Evolutionary conservation across 495 filamentous ascomycete genomes (phyloP), one percentile per base, ranked within the genome.

Genomic region (Lentithecium fluviatile): DNA sequence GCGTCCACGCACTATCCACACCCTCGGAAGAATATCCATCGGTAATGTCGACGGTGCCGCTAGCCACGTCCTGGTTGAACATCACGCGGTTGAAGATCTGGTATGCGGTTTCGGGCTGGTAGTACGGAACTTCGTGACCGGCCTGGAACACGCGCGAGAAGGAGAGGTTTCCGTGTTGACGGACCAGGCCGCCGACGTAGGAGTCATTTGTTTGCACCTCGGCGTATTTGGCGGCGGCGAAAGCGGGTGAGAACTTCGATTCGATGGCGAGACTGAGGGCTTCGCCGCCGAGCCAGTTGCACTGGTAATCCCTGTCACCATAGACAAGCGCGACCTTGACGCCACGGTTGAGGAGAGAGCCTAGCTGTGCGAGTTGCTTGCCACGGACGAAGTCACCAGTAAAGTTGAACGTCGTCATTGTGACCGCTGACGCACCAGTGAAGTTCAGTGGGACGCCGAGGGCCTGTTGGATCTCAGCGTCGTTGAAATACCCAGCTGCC

Each of bases 391-490:
- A 20, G 48, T 65, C 62, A 7, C 62, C 62, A 0, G 62, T 65
- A 6, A 49, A 42, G 1, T 42, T 42, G 24, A 65, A 65, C n/a
- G n/a, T n/a, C n/a, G n/a, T n/a, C n/a, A n/a, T n/a, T n/a, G n/a
- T n/a, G 20, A 11, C 49, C 40, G 24, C 51, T 55, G 42, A 55
- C 38, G 13, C 11, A 26, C n/a, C n/a, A n/a, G n/a, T n/a, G 55
- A 57, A 59, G 34, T 65, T 65, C 1, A 65, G 12, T 5, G 62
- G 62, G 11, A 55, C 62, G 6, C 62, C 62, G 19, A 65, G 62
- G 17, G 50, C 62, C 5, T 45, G 15, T 4, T 46, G 62, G 2
- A 65, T 49, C 62, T 55, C 59, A 19, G 59, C 32, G 46, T 65
- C 55, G 40, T 58, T 59, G 20, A 65, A 7, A 23, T 1, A 65